A percentile compares a stretch with the other conserved stretches of the same genome.
Evolutionary conservation across 495 filamentous ascomycete genomes (phyloP).

Genomic region (Hapsidospora chrysogenum): DNA sequence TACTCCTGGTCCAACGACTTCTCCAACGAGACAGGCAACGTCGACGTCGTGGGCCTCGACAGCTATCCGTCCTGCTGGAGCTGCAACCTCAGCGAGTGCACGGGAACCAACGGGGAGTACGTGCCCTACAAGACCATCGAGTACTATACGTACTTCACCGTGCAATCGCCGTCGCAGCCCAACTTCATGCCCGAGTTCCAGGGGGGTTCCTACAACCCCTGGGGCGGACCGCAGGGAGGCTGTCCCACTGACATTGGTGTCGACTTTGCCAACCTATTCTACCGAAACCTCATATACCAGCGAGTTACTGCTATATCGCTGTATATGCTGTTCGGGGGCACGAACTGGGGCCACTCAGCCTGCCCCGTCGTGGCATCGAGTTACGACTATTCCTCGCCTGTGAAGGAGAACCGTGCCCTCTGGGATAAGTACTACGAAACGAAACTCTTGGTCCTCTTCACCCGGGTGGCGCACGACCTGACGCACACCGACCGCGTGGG

Average conservation of each 20-base stretch:
- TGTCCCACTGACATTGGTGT: constrained; percentile 68
- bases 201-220: constrained; percentile 58
- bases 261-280: constrained; percentile 27
- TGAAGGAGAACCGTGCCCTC: constrained; percentile 48
- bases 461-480: constrained; percentile 50
- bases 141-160: neutral
- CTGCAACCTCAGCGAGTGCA: constrained; percentile 16
- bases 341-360: constrained; percentile 74
- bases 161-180: too few relatives aligned
- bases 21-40: constrained; percentile 11
- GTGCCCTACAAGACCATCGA: constrained; percentile 44
- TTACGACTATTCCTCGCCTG: constrained; percentile 65
- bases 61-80: too few relatives aligned
- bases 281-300: constrained; percentile 54
- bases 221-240: constrained; percentile 56
- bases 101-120: constrained; percentile 36
- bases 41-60: too few relatives aligned
- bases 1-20: neutral
- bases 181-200: constrained; percentile 34
- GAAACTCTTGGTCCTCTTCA: constrained; percentile 58
- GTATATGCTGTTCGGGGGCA: constrained; percentile 44
- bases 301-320: neutral
- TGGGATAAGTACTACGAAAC: constrained; percentile 69
- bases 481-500: constrained; percentile 27
- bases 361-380: constrained; percentile 58